Percentiles rank a stretch among this genome's conserved stretches.
phyloP scores from a whole-genome alignment of 75 land plant species.

The Pinus taeda region DNA sequence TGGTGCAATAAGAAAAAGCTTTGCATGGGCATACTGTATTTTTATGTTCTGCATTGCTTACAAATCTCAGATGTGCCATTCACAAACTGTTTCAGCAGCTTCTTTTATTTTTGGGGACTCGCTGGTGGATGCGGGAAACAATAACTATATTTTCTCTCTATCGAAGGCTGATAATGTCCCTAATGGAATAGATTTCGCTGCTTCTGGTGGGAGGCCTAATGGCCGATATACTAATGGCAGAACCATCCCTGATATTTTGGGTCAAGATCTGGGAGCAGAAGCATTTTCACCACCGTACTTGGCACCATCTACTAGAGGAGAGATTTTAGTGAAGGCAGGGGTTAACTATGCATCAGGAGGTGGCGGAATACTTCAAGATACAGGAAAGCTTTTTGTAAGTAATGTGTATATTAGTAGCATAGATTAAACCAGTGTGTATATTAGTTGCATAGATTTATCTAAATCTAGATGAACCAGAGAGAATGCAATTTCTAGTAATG shows the following conservation, averaged over 20 bases:
- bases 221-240: constrained; percentile 39
- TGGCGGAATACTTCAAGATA: constrained; percentile 71
- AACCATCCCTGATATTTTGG: constrained; percentile 32
- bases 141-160: constrained; percentile 11
- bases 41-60: too few species aligned
- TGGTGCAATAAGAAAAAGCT: too few species aligned
- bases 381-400: constrained; percentile 70
- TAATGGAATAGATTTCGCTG: constrained; percentile 22
- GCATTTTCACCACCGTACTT: constrained; percentile 68
- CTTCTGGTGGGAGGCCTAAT: constrained; percentile 11
- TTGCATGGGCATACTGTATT: too few species aligned
- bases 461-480: too few species aligned
- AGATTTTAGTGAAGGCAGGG: constrained; percentile 40
- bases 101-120: constrained; percentile 26
- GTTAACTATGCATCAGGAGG: constrained; percentile 93
- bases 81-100: background rate
- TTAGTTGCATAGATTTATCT: too few species aligned
- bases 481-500: too few species aligned
- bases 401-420: too few species aligned
- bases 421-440: too few species aligned
- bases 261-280: constrained; percentile 33
- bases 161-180: constrained; percentile 14
- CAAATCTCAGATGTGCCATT: too few species aligned
- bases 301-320: constrained; percentile 51
- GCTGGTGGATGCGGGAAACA: constrained; percentile 26